phyloP scores from a whole-genome alignment of 2,329 filamentous ascomycete genomes.

The Alternaria alternata region DNA sequence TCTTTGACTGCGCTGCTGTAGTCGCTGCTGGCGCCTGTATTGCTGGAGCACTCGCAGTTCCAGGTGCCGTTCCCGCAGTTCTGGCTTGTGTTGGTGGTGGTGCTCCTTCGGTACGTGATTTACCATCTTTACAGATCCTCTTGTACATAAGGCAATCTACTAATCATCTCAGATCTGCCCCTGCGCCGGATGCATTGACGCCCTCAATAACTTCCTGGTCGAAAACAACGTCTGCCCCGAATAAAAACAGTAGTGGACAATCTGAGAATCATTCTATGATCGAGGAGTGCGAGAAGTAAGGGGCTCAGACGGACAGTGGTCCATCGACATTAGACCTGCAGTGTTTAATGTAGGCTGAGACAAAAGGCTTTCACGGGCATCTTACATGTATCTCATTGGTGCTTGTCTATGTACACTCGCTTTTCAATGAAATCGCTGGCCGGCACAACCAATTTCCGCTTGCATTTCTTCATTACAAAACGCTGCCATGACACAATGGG shows the following conservation, averaged over 20 bases:
- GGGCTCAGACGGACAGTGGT: background rate
- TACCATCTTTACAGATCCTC: background rate
- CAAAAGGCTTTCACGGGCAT: background rate
- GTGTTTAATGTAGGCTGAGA: background rate
- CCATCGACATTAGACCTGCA: background rate
- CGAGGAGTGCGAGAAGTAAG: background rate
- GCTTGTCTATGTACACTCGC: background rate
- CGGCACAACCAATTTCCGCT: background rate
- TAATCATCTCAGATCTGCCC: slow-evolving; percentile 12
- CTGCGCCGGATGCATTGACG: slow-evolving; percentile 14
- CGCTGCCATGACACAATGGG: background rate
- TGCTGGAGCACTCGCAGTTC: slow-evolving; percentile 3
- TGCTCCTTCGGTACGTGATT: slow-evolving; percentile 11
- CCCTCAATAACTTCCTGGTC: slow-evolving; percentile 14
- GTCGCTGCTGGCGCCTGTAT: slow-evolving; percentile 14
- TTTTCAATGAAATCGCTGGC: slow-evolving; percentile 11
- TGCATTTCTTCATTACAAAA: background rate
- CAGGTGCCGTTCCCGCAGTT: slow-evolving; percentile 10
- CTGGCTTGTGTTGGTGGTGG: slow-evolving; percentile 9
- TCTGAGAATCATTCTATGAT: background rate
- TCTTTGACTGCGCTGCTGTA: slow-evolving; percentile 18
- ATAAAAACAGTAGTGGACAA: background rate
- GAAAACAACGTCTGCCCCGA: slow-evolving; percentile 13
- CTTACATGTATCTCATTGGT: slow-evolving; percentile 4
- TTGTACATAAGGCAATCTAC: background rate